A percentile compares a stretch with the other conserved stretches of the same genome.
These are phyloP conservation scores for Russula dissimulans DNA, from an alignment of 768 basidiomycete species.

Conservation along the genomic window DNA sequence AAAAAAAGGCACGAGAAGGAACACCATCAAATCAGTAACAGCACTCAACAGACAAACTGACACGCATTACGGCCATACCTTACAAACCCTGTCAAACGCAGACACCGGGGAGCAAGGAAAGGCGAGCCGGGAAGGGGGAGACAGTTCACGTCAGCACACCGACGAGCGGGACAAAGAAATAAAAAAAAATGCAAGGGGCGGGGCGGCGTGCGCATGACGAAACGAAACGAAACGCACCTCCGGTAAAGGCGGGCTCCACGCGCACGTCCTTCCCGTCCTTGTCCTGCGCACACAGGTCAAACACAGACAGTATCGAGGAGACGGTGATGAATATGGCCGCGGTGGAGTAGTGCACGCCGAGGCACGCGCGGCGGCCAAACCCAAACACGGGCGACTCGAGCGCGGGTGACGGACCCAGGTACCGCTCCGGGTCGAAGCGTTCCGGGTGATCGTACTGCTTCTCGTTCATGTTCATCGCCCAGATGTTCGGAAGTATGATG, in stretches of 20 bases:
- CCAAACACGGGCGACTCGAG: conserved; percentile 18
- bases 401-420: conserved; percentile 6
- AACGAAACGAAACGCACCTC: conserved; percentile 4
- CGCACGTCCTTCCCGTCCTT: conserved; percentile 10
- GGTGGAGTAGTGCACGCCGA: conserved; percentile 13
- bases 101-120: background rate
- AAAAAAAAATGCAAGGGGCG: background rate
- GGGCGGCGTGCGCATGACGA: too few species aligned
- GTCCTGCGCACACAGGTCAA: conserved; percentile 13
- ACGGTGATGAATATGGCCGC: conserved; percentile 17
- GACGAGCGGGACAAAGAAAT: background rate
- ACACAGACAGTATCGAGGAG: conserved; percentile 13
- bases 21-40: background rate
- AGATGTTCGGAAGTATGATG: conserved; percentile 29
- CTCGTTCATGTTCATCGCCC: conserved; percentile 20
- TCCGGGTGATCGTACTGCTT: conserved; percentile 14
- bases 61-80: conserved; percentile 4
- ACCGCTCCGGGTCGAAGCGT: conserved; percentile 12
- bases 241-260: conserved; percentile 15
- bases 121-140: too few species aligned
- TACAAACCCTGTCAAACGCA: conserved; percentile 5
- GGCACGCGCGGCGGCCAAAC: conserved; percentile 16
- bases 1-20: background rate
- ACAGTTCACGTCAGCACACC: background rate
- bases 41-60: background rate